Evolutionary conservation across 2,329 filamentous ascomycete genomes (phyloP).

Genomic region (Whalleya microplaca): DNA sequence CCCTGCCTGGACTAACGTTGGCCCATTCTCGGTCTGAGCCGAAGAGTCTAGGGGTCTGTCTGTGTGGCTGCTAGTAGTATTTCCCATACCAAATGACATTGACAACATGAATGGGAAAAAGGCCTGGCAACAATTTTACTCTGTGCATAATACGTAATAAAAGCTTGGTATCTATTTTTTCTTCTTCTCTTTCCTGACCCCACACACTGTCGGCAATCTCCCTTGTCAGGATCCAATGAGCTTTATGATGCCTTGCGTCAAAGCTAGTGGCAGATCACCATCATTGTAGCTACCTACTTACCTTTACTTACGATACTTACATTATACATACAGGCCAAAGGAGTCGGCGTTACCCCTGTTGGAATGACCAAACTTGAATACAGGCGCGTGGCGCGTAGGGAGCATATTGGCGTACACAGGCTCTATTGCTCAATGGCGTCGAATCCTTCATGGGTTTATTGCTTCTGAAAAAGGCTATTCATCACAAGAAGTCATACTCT

Average conservation of each 20-base stretch:
- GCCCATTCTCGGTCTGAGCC: slow-evolving; percentile 37
- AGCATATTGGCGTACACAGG: not conserved
- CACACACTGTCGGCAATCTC: slow-evolving; percentile 21
- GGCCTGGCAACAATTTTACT: not conserved
- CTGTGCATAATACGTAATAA: not conserved
- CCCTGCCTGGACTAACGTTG: slow-evolving; percentile 33
- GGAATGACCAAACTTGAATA: not conserved
- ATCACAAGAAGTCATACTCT: not conserved
- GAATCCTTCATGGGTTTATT: not conserved
- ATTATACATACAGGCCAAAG: not conserved
- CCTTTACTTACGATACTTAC: slow-evolving; percentile 5
- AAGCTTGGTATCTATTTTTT: not conserved
- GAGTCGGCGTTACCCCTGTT: not conserved
- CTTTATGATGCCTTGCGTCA: slow-evolving; percentile 18
- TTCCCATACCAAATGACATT: not conserved
- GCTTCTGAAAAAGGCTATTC: not conserved
- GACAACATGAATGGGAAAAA: not conserved
- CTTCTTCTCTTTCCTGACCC: slow-evolving; percentile 8
- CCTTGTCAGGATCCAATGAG: slow-evolving; percentile 18
- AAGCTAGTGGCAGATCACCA: slow-evolving; percentile 22
- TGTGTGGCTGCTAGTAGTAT: not conserved
- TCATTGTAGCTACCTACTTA: slow-evolving; percentile 13
- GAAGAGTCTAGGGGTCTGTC: slow-evolving; percentile 1
- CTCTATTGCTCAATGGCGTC: not conserved
- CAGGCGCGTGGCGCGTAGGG: not conserved